phyloP scores from a whole-genome alignment of 768 basidiomycete genomes.

The Sporobolomyces roseus region DNA sequence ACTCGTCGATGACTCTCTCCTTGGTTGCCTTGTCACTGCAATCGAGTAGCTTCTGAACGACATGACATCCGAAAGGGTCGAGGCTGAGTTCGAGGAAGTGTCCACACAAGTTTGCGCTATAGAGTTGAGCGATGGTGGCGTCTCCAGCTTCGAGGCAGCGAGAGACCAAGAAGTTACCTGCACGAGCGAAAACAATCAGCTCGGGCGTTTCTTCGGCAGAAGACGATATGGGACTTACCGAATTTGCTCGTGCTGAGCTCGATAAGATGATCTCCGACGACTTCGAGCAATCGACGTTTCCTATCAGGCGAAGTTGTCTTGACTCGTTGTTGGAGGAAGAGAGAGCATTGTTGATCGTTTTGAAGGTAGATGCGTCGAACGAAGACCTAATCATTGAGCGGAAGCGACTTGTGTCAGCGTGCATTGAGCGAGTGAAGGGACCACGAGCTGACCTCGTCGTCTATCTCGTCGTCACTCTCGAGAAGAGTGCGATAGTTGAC shows the following conservation, averaged over 20 bases:
- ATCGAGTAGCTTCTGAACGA: constrained; percentile 38
- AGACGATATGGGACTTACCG: constrained; percentile 1
- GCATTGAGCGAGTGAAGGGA: too few relatives aligned
- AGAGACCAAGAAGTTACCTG: constrained; percentile 41
- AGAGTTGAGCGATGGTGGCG: neutral
- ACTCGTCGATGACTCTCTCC: constrained; percentile 29
- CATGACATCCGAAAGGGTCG: constrained; percentile 40
- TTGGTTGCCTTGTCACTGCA: constrained; percentile 25
- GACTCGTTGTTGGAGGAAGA: constrained; percentile 38
- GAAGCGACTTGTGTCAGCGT: too few relatives aligned
- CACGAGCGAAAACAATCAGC: neutral
- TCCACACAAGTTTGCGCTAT: neutral
- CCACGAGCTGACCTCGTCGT: too few relatives aligned
- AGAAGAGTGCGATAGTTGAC: too few relatives aligned
- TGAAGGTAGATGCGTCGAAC: constrained; percentile 25
- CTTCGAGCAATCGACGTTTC: constrained; percentile 9
- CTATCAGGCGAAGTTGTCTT: neutral
- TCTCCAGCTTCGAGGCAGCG: constrained; percentile 38
- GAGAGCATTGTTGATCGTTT: constrained; percentile 41
- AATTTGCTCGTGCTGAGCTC: constrained; percentile 33
- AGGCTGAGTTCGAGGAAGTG: constrained; percentile 26
- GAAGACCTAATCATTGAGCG: too few relatives aligned
- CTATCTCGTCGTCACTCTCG: too few relatives aligned
- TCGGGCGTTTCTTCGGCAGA: neutral
- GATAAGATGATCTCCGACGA: constrained; percentile 15